Percentiles rank a stretch among this genome's conserved stretches.
Conservation (phyloP, 306 rosid species). For the Phaseolus lunatus region DNA sequence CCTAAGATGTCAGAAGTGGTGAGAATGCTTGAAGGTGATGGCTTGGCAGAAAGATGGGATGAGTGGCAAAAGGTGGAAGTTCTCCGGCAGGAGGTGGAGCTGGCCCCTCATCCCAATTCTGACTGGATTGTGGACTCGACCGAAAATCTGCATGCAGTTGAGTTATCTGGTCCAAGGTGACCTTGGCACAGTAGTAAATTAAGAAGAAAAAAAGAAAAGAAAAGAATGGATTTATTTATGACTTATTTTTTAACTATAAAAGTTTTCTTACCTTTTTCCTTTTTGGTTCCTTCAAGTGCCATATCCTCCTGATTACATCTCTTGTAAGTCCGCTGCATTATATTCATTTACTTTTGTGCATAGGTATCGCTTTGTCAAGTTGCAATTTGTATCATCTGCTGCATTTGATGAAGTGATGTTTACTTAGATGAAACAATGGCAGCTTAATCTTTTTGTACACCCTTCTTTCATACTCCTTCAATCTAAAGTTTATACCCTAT, state of each 20-base stretch:
- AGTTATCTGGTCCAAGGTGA: slow-evolving; percentile 99
- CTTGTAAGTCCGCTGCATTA: slow-evolving; percentile 67
- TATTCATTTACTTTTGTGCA: slow-evolving; percentile 90
- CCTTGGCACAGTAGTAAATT: slow-evolving; percentile 52
- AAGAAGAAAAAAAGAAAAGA: slow-evolving; percentile 20
- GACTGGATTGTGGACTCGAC: slow-evolving; percentile 98
- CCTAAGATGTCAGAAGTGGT: slow-evolving; percentile 99
- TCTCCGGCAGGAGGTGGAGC: slow-evolving; percentile 89
- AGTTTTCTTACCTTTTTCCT: slow-evolving; percentile 38
- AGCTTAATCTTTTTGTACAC: slow-evolving; percentile 48
- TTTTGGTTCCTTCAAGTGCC: slow-evolving; percentile 45
- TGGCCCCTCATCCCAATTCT: slow-evolving; percentile 85
- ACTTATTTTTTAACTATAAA: slow-evolving; percentile 63
- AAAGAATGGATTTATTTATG: slow-evolving; percentile 53
- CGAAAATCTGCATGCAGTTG: slow-evolving; percentile 95
- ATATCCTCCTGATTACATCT: slow-evolving; percentile 63
- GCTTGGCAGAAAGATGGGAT: slow-evolving; percentile 98
- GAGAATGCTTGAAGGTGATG: slow-evolving; percentile 98
- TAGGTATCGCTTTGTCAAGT: slow-evolving; percentile 73
- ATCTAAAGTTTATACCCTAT: slow-evolving; percentile 29
- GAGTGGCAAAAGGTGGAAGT: slow-evolving; percentile 99
- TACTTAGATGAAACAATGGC: slow-evolving; percentile 55
- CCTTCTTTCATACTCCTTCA: slow-evolving; percentile 40
- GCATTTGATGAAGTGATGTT: slow-evolving; percentile 57
- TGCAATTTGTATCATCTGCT: slow-evolving; percentile 69